Evolutionary conservation across 345 rosid species (phyloP).

Genomic region (Psidium guajava): DNA sequence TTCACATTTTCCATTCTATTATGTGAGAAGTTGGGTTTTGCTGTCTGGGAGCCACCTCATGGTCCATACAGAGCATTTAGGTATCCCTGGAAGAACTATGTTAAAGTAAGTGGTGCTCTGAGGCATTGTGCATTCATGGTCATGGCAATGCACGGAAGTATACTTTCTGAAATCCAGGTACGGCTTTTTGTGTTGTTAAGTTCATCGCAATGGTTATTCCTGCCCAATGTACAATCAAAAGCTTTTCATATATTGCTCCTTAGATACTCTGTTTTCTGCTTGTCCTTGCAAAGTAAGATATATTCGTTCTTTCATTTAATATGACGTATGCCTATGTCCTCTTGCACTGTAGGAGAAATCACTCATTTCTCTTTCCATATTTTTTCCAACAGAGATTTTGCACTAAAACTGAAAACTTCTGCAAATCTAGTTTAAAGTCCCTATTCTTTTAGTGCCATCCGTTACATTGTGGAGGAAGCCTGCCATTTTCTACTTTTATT

Average conservation of each 20-base stretch:
- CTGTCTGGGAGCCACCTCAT: slow-evolving; percentile 98
- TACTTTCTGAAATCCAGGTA: slow-evolving; percentile 96
- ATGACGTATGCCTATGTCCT: neutral
- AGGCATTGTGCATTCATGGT: slow-evolving; percentile 95
- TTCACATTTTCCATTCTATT: neutral
- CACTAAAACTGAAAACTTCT: neutral
- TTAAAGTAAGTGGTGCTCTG: slow-evolving; percentile 78
- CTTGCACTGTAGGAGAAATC: neutral
- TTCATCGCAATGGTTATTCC: neutral
- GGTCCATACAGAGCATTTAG: slow-evolving; percentile 66
- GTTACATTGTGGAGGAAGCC: neutral
- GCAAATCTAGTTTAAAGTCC: neutral
- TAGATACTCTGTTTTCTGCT: neutral
- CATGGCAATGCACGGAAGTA: slow-evolving; percentile 93
- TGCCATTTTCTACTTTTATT: neutral
- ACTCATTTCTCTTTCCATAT: neutral
- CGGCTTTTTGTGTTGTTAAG: neutral
- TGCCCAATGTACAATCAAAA: neutral
- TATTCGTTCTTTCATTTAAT: neutral
- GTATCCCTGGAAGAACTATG: slow-evolving; percentile 92
- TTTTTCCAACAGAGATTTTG: neutral
- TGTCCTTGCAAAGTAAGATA: neutral
- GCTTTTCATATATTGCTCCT: neutral
- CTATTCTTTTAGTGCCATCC: neutral
- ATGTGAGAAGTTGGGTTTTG: slow-evolving; percentile 62